Conservation (phyloP, 495 filamentous ascomycete species). For the Penicillium desertorum region DNA sequence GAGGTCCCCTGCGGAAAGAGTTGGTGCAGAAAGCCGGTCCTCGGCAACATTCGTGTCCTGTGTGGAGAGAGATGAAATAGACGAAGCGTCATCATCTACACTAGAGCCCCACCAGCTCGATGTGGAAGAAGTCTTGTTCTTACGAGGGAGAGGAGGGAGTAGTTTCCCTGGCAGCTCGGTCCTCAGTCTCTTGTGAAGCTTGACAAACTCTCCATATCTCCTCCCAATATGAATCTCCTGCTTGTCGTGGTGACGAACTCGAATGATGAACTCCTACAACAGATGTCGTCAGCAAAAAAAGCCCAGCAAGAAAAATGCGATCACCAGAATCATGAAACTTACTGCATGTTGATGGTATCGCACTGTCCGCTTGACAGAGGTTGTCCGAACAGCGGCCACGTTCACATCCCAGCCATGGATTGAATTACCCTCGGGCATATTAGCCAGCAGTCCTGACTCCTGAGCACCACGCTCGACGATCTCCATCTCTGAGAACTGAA, state of each 20-base stretch:
- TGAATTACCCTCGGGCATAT: constrained; percentile 83
- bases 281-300: constrained; percentile 14
- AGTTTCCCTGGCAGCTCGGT: constrained; percentile 90
- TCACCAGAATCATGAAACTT: constrained; percentile 29
- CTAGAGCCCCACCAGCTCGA: constrained; percentile 52
- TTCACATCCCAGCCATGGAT: constrained; percentile 98
- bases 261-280: constrained; percentile 79
- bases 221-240: constrained; percentile 74
- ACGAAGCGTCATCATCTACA: constrained; percentile 68
- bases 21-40: constrained; percentile 34
- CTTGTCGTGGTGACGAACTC: constrained; percentile 71
- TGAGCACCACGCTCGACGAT: constrained; percentile 91
- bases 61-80: constrained; percentile 75
- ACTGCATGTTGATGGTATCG: constrained; percentile 91
- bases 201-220: constrained; percentile 84
- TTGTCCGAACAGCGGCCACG: constrained; percentile 83
- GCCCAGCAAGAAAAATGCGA: not conserved
- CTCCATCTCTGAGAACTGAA: constrained; percentile 93
- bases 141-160: constrained; percentile 80
- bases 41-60: constrained; percentile 41
- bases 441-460: constrained; percentile 79
- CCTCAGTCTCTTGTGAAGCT: constrained; percentile 73
- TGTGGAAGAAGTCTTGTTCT: constrained; percentile 77
- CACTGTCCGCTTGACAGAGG: constrained; percentile 78
- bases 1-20: constrained; percentile 26